Percentiles rank a stretch among this genome's conserved stretches.
Evolutionary conservation across 2,329 filamentous ascomycete species (phyloP).

Genomic region (Colletotrichum horii): DNA sequence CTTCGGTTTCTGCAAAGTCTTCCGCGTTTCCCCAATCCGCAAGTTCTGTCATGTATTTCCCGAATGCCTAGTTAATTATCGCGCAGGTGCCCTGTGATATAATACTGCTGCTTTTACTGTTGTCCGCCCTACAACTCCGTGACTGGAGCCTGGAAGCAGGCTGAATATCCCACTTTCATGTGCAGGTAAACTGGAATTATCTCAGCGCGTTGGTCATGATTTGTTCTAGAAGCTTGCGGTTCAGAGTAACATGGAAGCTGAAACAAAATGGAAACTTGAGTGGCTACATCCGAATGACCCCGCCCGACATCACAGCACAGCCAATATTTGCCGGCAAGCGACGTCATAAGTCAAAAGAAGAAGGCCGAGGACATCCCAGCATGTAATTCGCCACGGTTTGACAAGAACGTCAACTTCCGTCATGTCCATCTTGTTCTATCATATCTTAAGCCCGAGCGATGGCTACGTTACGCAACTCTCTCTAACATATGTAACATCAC

Average conservation of each 20-base stretch:
- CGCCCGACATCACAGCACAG: neutral
- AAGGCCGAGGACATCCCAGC: neutral
- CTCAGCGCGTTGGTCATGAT: neutral
- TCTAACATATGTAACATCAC: neutral
- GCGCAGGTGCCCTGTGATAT: neutral
- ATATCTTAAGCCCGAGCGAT: neutral
- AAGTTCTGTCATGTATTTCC: neutral
- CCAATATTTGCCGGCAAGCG: neutral
- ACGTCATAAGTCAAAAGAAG: neutral
- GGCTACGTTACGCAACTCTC: neutral
- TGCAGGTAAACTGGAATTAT: neutral
- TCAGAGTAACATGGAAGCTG: neutral
- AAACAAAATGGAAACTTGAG: slow-evolving; percentile 32
- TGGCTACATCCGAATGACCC: neutral
- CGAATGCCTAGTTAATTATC: neutral
- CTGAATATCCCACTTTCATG: neutral
- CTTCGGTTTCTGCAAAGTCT: neutral
- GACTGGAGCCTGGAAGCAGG: neutral
- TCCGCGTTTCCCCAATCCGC: neutral
- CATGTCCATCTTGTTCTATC: neutral
- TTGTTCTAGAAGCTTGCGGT: neutral
- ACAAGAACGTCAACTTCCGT: neutral
- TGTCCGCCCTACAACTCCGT: neutral
- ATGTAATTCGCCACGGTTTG: neutral
- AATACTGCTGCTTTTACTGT: neutral